phyloP scores from a whole-genome alignment of 257 asterid species.

The Eucommia ulmoides region DNA sequence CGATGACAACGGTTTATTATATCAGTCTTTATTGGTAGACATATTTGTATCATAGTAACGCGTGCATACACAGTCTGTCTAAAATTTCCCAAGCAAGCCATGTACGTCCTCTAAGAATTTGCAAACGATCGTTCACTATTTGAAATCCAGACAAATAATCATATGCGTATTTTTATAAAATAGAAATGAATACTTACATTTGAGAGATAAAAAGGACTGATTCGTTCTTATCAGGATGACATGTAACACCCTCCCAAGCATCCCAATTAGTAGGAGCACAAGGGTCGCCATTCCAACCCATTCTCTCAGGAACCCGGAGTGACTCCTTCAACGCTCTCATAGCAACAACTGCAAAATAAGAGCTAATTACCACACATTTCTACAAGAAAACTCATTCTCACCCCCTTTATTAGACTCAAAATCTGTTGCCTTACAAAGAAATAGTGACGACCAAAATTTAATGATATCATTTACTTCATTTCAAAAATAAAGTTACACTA shows the following conservation, averaged over 20 bases:
- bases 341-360: slow-evolving; percentile 51
- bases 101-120: too few relatives aligned
- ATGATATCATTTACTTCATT: neutral
- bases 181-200: slow-evolving; percentile 39
- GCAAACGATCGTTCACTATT: too few relatives aligned
- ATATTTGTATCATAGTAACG: too few relatives aligned
- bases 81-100: too few relatives aligned
- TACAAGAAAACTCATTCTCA: neutral
- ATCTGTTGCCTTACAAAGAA: neutral
- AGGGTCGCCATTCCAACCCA: slow-evolving; percentile 99
- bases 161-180: too few relatives aligned
- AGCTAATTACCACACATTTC: slow-evolving; percentile 5
- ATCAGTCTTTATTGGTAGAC: too few relatives aligned
- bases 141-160: too few relatives aligned
- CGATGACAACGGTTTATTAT: too few relatives aligned
- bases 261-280: slow-evolving; percentile 99
- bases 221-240: slow-evolving; percentile 46
- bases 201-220: slow-evolving; percentile 70
- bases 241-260: slow-evolving; percentile 99
- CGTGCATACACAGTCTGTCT: too few relatives aligned
- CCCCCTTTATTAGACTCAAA: too few relatives aligned
- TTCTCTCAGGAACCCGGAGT: slow-evolving; percentile 85
- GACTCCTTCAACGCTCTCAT: slow-evolving; percentile 87
- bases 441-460: too few relatives aligned
- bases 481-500: neutral